Evolutionary conservation across 345 rosid genomes (phyloP), one percentile per base, ranked within the genome.

Genomic region (Corymbia maculata): DNA sequence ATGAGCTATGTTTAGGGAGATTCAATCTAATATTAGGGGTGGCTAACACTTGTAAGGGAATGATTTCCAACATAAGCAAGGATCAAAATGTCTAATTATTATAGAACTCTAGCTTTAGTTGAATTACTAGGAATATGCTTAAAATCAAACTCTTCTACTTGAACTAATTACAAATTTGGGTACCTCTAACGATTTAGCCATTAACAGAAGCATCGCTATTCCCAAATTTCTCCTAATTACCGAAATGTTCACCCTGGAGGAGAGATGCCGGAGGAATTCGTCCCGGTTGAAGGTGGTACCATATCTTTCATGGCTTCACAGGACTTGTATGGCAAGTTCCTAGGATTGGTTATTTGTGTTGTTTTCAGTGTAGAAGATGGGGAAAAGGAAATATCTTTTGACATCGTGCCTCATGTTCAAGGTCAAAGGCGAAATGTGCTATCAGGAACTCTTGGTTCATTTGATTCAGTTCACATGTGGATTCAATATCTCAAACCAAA

Each of bases 401-500:
- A 61, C 7, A 28, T 12, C 0, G 8, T 61, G 32, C 70, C 70
- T 11, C 16, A 28, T 11, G 32, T 61, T 61, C 1, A 28, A 0
- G 8, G 15, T 16, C 32, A 28, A 61, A 61, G 16, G 32, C 70
- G 16, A 8, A 61, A 61, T 28, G 8, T 0, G 8, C 32, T 61
- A 28, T 12, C 32, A 0, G 70, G 70, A 61, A 28, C 32, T 61
- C 70, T 61, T 4, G 32, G 16, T 13, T 28, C 8, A 12, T 61
- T 61, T 28, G 16, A 61, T 28, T 11, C 70, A 1, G 16, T 28
- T 28, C 32, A 28, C 32, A 3, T 5, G 8, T 61, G 70, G 32
- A 5, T 28, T 28, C 32, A 61, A 3, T 13, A 0, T 61, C 32
- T 61, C 16, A 0, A 0, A 28, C 16, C 70, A 12, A 5, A 61